Evolutionary conservation across 2,329 filamentous ascomycete species (phyloP), one percentile per base, ranked within the genome.

Genomic region (Claviceps pazoutovae): DNA sequence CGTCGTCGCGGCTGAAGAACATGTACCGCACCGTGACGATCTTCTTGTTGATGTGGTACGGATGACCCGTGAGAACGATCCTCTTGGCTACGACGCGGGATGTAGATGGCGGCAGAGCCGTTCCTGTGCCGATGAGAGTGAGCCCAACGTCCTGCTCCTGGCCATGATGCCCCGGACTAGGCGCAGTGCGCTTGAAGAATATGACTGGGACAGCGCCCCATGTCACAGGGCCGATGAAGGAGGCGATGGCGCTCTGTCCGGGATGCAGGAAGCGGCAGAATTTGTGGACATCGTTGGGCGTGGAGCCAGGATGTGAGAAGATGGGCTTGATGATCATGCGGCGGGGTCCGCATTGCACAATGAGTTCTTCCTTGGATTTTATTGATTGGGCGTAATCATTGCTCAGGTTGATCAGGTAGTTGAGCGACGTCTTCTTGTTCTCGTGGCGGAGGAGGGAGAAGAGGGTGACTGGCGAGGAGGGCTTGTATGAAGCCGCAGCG

Each of bases 41-140:
- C 69, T 86, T 89, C 78, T 95, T 96, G 80, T 98, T 88, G 66
- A 98, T 98, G 73, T 98, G 95, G 77, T 88, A 96, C 0, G 94
- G 93, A 65, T 98, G 91, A 16, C 93, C 94, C 0, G 93, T 95
- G 53, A 98, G 76, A 57, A 97, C 87, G 59, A 95, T 83, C 50
- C 93, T 84, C 72, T 98, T 98, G 61, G 91, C 90, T 54, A 98
- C 82, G 52, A 98, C 84, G 41, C 93, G 84, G 62, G 64, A 81
- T 64, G 68, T 90, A 67, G 65, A 84, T 3, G 89, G 87, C 0
- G 89, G 82, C 16, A 96, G 76, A 5, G 86, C 82, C 0, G 93
- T 97, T 55, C 94, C 93, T 0, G 87, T 95, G 46, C 79, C 93
- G 53, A 96, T 78, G 48, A 98, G 78, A 41, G 82, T 76, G 14